Evolutionary conservation across 163 green algal species (phyloP).

Genomic region (Prototheca wickerhamii): DNA sequence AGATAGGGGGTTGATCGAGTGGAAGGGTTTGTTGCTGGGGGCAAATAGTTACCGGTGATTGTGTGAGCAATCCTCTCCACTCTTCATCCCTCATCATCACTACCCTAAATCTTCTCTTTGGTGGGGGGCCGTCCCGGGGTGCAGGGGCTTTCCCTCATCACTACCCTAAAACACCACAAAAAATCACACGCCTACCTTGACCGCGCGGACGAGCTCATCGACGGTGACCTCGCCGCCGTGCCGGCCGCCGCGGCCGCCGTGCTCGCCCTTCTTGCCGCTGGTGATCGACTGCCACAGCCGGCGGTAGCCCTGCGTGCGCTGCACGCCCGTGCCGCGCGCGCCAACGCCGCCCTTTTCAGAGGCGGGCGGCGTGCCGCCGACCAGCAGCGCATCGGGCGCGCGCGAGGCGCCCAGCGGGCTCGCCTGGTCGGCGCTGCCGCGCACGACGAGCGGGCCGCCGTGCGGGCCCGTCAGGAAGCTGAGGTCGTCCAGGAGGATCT

Average conservation of each 20-base stretch:
- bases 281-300: slow-evolving; percentile 44
- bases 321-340: neutral
- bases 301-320: slow-evolving; percentile 29
- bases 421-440: too few species aligned
- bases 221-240: slow-evolving; percentile 7
- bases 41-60: neutral
- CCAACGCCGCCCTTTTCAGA: neutral
- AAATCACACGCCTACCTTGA: too few species aligned
- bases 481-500: too few species aligned
- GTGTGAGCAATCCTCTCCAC: too few species aligned
- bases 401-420: too few species aligned
- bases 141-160: neutral
- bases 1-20: neutral
- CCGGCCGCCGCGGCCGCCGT: slow-evolving; percentile 9
- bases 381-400: neutral
- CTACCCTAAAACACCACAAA: neutral
- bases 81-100: too few species aligned
- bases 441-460: too few species aligned
- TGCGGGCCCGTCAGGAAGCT: too few species aligned
- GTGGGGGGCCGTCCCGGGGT: neutral
- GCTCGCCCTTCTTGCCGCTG: neutral
- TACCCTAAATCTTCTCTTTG: neutral
- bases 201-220: neutral
- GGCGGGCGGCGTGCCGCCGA: neutral
- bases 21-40: neutral